Base-by-base conservation (phyloP, 306 rosid species). In the Castanea crenata region DNA sequence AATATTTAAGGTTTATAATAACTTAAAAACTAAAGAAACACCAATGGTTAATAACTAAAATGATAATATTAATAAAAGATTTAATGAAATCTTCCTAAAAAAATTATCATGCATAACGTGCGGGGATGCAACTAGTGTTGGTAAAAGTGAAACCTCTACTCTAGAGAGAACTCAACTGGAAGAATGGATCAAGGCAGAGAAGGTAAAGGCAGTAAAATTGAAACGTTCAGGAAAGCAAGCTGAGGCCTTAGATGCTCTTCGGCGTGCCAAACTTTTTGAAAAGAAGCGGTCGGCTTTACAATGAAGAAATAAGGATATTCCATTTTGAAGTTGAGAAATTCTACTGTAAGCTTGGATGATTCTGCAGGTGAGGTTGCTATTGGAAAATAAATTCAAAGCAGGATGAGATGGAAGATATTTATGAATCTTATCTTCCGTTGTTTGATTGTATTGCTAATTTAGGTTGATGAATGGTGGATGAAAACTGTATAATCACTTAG, bases 241-340 rank as follows among this genome's bases (percentile, higher is more conserved):
- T 2, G 99, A 95, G 90, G 99, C 99, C 75, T 83, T 95, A 73
- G 98, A 95, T 81, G 93, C 96, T 55, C 93, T 95, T 81, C 91
- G 98, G 56, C 89, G 78, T 23, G 92, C 97, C 85, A 93, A 93
- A 88, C 35, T 93, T 80, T 88, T 86, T 49, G 98, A 93, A 83
- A 95, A 89, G 92, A 95, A 91, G 87, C 83, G 93, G 78, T 64
- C 83, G 1, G 74, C 87, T 35, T 79, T 81, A 35, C 68, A 74
- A 35, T 92, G 82, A 86, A 51, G 84, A 62, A 64, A 82, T 81
- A 56, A 82, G 75, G 55, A 52, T 65, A n/a, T 27, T 62, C 54
- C 75, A 59, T 55, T 56, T 57, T 73, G 71, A 46, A 44, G 74
- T 73, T 81, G 80, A 68, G 75, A 80, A 84, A 41, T 79, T 72